Conservation (phyloP, 352 stramenopile species). For the Pythium brachiatum region DNA sequence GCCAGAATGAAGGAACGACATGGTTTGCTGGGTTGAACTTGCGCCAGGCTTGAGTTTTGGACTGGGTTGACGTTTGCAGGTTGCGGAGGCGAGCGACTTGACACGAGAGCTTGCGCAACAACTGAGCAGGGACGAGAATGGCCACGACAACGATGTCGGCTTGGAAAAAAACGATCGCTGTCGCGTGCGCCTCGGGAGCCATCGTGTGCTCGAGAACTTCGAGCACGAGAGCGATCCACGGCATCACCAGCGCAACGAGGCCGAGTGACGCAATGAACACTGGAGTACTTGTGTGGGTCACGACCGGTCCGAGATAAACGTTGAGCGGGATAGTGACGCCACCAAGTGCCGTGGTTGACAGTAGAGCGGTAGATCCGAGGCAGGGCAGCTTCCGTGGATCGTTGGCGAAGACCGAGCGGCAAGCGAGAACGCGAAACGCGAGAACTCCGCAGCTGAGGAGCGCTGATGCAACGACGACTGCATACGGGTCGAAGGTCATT, state of each 20-base stretch:
- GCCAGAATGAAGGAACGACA: conserved; percentile 9
- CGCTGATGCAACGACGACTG: neutral
- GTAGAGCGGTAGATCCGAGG: neutral
- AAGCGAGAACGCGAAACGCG: neutral
- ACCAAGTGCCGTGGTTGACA: neutral
- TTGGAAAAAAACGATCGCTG: conserved; percentile 20
- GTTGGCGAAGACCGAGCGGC: neutral
- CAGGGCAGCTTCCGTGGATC: neutral
- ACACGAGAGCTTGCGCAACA: neutral
- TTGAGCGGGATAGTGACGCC: neutral
- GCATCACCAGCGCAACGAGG: neutral
- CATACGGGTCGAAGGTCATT: neutral
- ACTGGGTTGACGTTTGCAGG: no score
- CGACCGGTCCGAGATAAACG: neutral
- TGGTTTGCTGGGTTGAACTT: neutral
- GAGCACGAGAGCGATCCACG: conserved; percentile 12
- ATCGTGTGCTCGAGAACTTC: conserved; percentile 8
- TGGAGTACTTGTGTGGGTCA: neutral
- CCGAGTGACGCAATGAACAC: neutral
- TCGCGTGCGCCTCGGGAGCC: conserved; percentile 6
- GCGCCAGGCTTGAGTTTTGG: no score
- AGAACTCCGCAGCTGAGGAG: conserved; percentile 1
- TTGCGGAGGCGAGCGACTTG: no score
- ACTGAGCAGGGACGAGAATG: conserved; percentile 1
- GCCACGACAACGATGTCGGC: conserved; percentile 13